phyloP scores from a whole-genome alignment of 441 rosid species.

The Gossypium lobatum region DNA sequence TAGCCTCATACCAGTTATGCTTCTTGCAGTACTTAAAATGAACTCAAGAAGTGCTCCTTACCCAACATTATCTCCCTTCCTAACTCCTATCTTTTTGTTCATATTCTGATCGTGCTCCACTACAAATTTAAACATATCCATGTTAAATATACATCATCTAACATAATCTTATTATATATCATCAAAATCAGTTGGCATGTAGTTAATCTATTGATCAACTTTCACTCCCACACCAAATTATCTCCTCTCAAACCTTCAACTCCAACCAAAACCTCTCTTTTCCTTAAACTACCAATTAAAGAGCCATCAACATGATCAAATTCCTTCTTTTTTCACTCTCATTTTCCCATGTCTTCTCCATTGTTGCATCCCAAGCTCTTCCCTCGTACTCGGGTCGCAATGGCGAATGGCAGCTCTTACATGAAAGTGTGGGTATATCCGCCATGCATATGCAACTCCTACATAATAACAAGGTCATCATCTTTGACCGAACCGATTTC shows the following conservation, averaged over 20 bases:
- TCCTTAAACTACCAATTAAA: background rate
- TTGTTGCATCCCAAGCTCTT: background rate
- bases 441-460: slow-evolving; percentile 93
- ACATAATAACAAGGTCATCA: slow-evolving; percentile 58
- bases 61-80: background rate
- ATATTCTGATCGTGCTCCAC: background rate
- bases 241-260: background rate
- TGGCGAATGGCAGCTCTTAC: slow-evolving; percentile 18
- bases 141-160: background rate
- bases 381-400: background rate
- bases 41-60: slow-evolving; percentile 6
- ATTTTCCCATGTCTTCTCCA: background rate
- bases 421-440: slow-evolving; percentile 55
- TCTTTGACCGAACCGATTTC: slow-evolving; percentile 87
- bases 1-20: slow-evolving; percentile 13
- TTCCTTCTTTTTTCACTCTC: slow-evolving; percentile 3
- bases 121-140: background rate
- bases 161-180: background rate
- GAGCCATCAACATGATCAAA: background rate
- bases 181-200: slow-evolving; percentile 2
- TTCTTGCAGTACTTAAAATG: slow-evolving; percentile 5
- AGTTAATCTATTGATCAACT: background rate
- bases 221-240: background rate
- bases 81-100: background rate
- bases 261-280: background rate